A percentile compares a stretch with the other conserved stretches of the same genome.
Conservation (phyloP, 768 basidiomycete genomes). For the Suillus subaureus region DNA sequence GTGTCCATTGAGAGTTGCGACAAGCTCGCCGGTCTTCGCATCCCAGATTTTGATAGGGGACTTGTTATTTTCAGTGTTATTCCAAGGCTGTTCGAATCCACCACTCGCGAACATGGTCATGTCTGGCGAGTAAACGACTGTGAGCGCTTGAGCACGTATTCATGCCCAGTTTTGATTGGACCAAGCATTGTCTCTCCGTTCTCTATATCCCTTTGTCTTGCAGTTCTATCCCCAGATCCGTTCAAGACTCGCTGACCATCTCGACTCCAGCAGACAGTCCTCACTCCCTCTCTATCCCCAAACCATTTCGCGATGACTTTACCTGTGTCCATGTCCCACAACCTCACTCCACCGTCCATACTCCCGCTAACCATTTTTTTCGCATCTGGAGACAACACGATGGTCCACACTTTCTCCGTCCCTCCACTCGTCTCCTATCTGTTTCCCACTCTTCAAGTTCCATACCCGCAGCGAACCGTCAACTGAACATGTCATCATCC, state of each 20-base stretch:
- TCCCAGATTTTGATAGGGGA: background rate
- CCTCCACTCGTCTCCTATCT: background rate
- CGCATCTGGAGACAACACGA: background rate
- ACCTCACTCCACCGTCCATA: background rate
- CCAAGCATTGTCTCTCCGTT: background rate
- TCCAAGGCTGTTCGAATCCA: no score
- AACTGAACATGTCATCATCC: background rate
- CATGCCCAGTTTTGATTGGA: background rate
- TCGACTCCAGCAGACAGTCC: background rate
- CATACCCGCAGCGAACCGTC: background rate
- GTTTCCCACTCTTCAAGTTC: background rate
- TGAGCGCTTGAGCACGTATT: no score
- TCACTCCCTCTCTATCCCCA: background rate
- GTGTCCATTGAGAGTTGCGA: background rate
- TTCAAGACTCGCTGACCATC: background rate
- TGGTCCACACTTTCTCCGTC: background rate
- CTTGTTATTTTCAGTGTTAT: background rate
- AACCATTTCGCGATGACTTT: background rate
- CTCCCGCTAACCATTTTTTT: background rate
- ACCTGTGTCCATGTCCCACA: background rate
- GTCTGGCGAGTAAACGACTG: background rate
- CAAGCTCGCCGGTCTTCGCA: background rate
- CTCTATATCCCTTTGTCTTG: background rate
- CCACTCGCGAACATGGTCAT: background rate
- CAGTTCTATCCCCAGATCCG: background rate